A percentile compares a stretch with the other conserved stretches of the same genome.
phyloP scores from a whole-genome alignment of 306 rosid genomes.

The Styphnolobium japonicum region DNA sequence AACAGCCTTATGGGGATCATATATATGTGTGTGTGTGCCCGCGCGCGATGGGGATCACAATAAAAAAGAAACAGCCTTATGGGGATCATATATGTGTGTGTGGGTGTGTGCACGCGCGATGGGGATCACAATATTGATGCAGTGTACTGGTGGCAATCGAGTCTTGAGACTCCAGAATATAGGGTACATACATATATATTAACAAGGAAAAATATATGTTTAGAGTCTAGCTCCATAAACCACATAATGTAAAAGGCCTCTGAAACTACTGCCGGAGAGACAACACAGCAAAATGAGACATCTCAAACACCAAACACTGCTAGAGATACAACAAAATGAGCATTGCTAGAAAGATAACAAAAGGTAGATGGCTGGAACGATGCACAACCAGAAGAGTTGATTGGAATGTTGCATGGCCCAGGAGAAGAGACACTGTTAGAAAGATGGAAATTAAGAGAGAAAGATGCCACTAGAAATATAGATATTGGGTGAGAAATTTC shows the following conservation, averaged over 20 bases:
- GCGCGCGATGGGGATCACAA: too few relatives aligned
- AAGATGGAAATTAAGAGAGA: neutral
- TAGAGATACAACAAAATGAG: neutral
- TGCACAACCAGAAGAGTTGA: neutral
- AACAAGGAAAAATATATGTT: constrained; percentile 2
- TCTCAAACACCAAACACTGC: neutral
- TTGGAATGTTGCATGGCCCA: neutral
- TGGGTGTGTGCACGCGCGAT: too few relatives aligned
- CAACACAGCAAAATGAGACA: constrained; percentile 7
- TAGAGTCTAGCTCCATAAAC: constrained; percentile 24
- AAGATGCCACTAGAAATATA: neutral
- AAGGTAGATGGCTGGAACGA: too few relatives aligned
- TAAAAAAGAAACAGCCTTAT: too few relatives aligned
- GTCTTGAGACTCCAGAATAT: neutral
- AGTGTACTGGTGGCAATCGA: neutral
- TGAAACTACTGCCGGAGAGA: constrained; percentile 4
- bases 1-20: neutral
- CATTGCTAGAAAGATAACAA: neutral
- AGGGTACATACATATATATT: neutral
- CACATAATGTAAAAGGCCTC: neutral
- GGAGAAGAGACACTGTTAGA: neutral
- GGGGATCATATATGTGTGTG: too few relatives aligned
- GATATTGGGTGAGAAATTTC: neutral
- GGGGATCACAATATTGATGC: neutral
- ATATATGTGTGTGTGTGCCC: too few relatives aligned